Evolutionary conservation across 2,329 filamentous ascomycete species (phyloP), one percentile per base, ranked within the genome.

Genomic region (Rasamsonia emersonii): DNA sequence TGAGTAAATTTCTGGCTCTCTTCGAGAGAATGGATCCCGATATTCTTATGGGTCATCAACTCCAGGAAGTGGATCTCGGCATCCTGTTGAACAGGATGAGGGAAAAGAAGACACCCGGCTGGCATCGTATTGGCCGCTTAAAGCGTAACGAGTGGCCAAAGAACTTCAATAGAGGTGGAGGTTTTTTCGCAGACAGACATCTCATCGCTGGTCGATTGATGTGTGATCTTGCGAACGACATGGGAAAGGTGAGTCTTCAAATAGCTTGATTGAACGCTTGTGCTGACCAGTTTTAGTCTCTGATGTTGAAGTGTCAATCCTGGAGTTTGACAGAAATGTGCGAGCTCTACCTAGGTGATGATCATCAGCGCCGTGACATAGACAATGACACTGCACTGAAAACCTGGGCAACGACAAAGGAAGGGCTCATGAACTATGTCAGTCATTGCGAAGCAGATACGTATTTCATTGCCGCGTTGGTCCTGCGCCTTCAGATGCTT

Each of bases 261-360:
- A n/a, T n/a, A 9, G 9, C 27, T 11, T 9, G 8, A 11, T 20
- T 17, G 7, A 15, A 19, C 19, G 10, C 15, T 17, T 23, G 24
- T 33, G 30, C 52, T 62, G 33, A 61, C 41, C 26, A 4, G 25
- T 4, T 25, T 26, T 46, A 68, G 67, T 95, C 89, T 8, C 75
- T 86, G 43, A 96, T 96, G 89, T 79, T 75, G 48, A 94, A 93
- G 63, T 98, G 91, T 58, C 89, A 95, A 59, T 93, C 88, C 3
- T 98, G 91, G 91, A 94, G 83, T 57, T 70, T 98, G 58, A 93
- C 89, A 2, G 91, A 98, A 59, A 98, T 98, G 88, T 93, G 86
- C 56, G 84, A 80, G 42, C 71, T 96, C 10, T 93, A 95, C 44
- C 77, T 98, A 4, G 72, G 77, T 18, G 75, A 75, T 16, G 75